These are phyloP conservation scores for Scolecobasidium constrictum DNA, from an alignment of 2,329 filamentous ascomycete genomes.

Conservation along the genomic window DNA sequence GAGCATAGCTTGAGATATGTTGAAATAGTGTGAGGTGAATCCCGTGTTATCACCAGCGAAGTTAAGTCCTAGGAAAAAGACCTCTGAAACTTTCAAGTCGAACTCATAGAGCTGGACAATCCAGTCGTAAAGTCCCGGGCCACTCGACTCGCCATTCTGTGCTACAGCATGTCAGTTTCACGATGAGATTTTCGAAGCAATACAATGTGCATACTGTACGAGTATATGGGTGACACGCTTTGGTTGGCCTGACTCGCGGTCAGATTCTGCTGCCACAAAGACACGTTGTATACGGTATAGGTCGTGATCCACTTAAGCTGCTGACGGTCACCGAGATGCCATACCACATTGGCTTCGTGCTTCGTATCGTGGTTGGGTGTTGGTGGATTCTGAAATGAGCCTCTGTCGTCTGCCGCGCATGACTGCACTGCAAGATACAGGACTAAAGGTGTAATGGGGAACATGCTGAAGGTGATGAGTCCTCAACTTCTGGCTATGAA, in stretches of 20 bases:
- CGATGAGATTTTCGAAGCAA: background rate
- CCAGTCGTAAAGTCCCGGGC: slow-evolving; percentile 1
- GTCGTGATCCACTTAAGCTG: slow-evolving; percentile 1
- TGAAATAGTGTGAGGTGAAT: slow-evolving; percentile 5
- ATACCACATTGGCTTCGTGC: background rate
- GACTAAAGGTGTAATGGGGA: background rate
- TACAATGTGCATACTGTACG: background rate
- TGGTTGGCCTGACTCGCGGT: background rate
- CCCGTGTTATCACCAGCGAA: background rate
- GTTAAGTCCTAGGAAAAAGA: slow-evolving; percentile 1
- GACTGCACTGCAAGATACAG: background rate
- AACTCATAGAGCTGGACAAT: background rate
- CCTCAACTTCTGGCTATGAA: no score
- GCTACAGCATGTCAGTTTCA: background rate
- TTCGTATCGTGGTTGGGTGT: background rate
- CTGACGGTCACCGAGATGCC: background rate
- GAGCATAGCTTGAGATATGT: background rate
- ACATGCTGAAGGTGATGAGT: no score
- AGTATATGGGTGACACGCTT: slow-evolving; percentile 2
- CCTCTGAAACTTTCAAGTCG: background rate
- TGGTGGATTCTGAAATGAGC: background rate
- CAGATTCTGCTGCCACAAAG: background rate
- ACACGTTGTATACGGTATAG: slow-evolving; percentile 1
- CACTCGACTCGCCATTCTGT: background rate
- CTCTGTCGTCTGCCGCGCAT: background rate